phyloP scores from a whole-genome alignment of 306 rosid species.

The Mimosa bimucronata region DNA sequence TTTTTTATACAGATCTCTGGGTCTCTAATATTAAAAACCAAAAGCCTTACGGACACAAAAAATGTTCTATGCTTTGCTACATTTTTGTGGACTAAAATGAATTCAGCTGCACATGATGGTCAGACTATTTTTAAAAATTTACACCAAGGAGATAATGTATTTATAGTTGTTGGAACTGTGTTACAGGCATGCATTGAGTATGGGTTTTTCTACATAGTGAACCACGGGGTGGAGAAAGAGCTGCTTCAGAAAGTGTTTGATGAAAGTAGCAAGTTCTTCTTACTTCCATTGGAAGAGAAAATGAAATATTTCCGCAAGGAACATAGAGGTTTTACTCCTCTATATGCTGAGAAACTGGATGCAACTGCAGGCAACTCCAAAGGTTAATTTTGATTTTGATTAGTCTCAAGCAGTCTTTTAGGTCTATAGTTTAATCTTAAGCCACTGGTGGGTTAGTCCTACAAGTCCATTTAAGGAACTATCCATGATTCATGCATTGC shows the following conservation, averaged over 20 bases:
- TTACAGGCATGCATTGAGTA: constrained; percentile 68
- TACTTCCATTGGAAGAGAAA: constrained; percentile 63
- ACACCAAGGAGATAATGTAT: not conserved
- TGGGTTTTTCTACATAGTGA: constrained; percentile 88
- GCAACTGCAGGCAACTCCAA: constrained; percentile 46
- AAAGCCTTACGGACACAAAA: not conserved
- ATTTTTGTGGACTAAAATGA: constrained; percentile 1
- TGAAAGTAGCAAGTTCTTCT: constrained; percentile 61
- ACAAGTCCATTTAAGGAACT: not conserved
- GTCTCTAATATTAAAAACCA: not conserved
- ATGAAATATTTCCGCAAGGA: constrained; percentile 60
- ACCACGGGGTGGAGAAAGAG: constrained; percentile 73
- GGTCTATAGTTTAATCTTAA: not conserved
- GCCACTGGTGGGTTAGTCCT: not conserved
- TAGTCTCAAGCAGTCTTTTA: not conserved
- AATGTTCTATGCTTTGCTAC: not conserved
- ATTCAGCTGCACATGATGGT: not conserved
- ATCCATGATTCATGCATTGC: too few relatives aligned
- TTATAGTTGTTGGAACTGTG: not conserved
- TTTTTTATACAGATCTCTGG: not conserved
- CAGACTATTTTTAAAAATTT: not conserved
- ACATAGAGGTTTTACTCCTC: constrained; percentile 77
- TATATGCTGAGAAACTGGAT: constrained; percentile 66
- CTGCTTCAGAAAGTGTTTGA: constrained; percentile 46
- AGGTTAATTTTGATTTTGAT: constrained; percentile 48